These are phyloP conservation scores for Leccinum broughii DNA, from an alignment of 768 basidiomycete genomes.

Conservation along the genomic window DNA sequence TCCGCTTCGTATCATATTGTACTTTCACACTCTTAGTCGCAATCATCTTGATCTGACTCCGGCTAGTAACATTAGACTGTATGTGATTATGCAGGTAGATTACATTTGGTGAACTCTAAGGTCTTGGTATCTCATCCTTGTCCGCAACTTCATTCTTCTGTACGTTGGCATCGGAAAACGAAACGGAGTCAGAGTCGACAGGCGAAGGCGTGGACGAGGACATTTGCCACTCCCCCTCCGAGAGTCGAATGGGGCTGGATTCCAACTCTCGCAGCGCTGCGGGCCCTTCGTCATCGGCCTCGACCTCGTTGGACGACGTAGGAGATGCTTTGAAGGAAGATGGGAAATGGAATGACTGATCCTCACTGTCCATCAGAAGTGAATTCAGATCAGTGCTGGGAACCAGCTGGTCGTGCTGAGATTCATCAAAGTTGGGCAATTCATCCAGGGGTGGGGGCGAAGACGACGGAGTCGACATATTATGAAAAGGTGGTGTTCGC, in stretches of 20 bases:
- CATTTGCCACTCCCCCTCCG: constrained; percentile 15
- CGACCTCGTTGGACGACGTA: constrained; percentile 46
- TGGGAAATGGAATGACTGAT: constrained; percentile 44
- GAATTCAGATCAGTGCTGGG: constrained; percentile 30
- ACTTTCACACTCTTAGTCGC: no score
- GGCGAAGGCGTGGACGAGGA: constrained; percentile 30
- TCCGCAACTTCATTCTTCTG: constrained; percentile 37
- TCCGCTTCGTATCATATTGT: no score
- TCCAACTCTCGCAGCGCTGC: constrained; percentile 13
- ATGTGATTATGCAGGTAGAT: constrained; percentile 34
- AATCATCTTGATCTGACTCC: constrained; percentile 4
- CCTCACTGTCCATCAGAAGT: constrained; percentile 31
- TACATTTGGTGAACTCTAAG: constrained; percentile 32
- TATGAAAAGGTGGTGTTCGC: constrained; percentile 37
- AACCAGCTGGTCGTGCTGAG: constrained; percentile 35
- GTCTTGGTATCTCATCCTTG: constrained; percentile 36
- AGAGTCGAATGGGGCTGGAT: constrained; percentile 18
- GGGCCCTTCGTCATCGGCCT: constrained; percentile 40
- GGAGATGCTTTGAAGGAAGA: constrained; percentile 50
- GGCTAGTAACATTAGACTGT: constrained; percentile 16
- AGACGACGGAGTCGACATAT: constrained; percentile 40
- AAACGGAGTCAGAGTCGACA: constrained; percentile 32
- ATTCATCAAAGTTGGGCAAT: constrained; percentile 53
- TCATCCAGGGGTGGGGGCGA: constrained; percentile 45
- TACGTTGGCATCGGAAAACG: constrained; percentile 42